These are phyloP conservation scores for Amphichorda felina DNA, from an alignment of 2,329 filamentous ascomycete species.

Conservation along the genomic window DNA sequence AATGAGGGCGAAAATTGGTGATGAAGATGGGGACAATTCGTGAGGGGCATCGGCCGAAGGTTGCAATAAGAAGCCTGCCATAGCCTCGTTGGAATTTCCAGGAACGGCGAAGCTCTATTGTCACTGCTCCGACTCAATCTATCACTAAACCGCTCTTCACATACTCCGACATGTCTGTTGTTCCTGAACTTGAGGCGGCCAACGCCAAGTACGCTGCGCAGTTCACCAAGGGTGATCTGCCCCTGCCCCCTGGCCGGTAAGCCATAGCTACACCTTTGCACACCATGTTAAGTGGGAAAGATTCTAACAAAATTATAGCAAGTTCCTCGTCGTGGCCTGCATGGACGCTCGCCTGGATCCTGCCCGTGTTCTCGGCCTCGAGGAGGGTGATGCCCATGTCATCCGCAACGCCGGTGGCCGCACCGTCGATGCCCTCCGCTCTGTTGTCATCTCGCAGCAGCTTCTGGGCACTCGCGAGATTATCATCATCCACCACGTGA, in stretches of 20 bases:
- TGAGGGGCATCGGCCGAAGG: too few species aligned
- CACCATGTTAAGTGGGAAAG: neutral
- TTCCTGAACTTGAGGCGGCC: conserved; percentile 1
- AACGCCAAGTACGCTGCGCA: conserved; percentile 1
- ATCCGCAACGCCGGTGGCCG: conserved; percentile 63
- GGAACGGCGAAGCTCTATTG: too few species aligned
- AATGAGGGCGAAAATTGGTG: too few species aligned
- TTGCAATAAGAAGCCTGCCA: too few species aligned
- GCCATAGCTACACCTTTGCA: too few species aligned
- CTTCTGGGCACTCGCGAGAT: conserved; percentile 67
- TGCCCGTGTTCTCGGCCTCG: conserved; percentile 55
- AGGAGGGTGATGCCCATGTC: conserved; percentile 66
- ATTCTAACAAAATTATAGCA: conserved; percentile 13
- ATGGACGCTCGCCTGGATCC: conserved; percentile 73
- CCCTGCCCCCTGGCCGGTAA: conserved; percentile 2
- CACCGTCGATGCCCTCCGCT: conserved; percentile 58
- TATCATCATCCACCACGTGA: conserved; percentile 54
- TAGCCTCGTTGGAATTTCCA: too few species aligned
- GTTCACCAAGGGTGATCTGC: conserved; percentile 2
- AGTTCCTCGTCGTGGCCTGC: conserved; percentile 47
- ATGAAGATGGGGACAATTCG: too few species aligned
- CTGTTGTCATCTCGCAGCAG: conserved; percentile 68
- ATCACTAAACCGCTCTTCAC: too few species aligned
- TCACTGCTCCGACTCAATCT: too few species aligned
- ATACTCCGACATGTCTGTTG: neutral